These are phyloP conservation scores for Hibiscus mutabilis DNA, from an alignment of 345 rosid genomes.

Conservation along the genomic window DNA sequence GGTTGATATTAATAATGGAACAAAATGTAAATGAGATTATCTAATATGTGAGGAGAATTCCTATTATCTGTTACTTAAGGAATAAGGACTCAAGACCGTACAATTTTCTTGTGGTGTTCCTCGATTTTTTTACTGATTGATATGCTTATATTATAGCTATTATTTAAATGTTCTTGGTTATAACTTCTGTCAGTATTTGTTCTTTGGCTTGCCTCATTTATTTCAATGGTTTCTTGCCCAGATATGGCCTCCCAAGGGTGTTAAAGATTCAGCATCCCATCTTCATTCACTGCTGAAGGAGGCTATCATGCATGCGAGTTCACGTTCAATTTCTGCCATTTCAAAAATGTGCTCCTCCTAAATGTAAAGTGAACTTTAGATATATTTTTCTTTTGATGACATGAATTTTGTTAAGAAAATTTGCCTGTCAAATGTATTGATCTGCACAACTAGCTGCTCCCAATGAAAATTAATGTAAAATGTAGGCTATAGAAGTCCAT, in stretches of 20 bases:
- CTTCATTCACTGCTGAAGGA: constrained; percentile 2
- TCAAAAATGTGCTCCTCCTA: constrained; percentile 8
- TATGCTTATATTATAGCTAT: not conserved
- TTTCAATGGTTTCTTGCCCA: constrained; percentile 22
- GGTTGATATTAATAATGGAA: not conserved
- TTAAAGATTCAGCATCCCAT: constrained; percentile 43
- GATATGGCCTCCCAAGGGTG: constrained; percentile 99
- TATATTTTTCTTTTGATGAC: not conserved
- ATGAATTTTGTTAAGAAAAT: not conserved
- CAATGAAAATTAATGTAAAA: not conserved
- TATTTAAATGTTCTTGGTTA: not conserved
- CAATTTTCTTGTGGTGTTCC: not conserved
- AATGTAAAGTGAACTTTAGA: not conserved
- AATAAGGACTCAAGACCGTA: not conserved
- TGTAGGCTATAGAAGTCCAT: not conserved
- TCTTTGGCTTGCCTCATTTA: not conserved
- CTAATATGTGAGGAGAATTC: not conserved
- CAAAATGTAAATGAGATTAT: not conserved
- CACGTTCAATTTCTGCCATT: constrained; percentile 14
- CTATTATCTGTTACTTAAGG: not conserved
- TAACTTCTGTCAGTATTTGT: not conserved
- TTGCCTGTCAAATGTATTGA: not conserved
- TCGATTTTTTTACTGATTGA: not conserved
- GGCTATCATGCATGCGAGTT: constrained; percentile 8
- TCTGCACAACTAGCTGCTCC: not conserved